Evolutionary conservation across 2,329 filamentous ascomycete genomes (phyloP).

Genomic region (Aspergillus sp.): DNA sequence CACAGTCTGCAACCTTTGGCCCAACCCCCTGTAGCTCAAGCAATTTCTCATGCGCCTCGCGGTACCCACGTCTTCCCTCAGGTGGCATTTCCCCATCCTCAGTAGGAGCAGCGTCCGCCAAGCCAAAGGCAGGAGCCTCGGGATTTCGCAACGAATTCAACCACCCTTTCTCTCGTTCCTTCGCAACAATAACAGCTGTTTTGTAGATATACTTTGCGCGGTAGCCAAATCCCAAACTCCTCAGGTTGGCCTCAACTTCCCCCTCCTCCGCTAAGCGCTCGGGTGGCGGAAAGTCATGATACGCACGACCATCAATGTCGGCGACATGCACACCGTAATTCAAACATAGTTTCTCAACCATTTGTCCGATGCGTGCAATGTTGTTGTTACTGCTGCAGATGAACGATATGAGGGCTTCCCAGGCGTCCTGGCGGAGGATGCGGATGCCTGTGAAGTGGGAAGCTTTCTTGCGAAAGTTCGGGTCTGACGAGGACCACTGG

Average conservation of each 20-base stretch:
- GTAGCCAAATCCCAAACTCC: slow-evolving; percentile 89
- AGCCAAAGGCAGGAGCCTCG: slow-evolving; percentile 62
- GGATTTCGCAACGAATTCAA: slow-evolving; percentile 76
- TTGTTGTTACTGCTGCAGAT: slow-evolving; percentile 99
- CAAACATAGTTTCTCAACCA: slow-evolving; percentile 89
- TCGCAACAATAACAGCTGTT: slow-evolving; percentile 73
- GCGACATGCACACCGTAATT: slow-evolving; percentile 80
- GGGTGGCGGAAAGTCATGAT: slow-evolving; percentile 85
- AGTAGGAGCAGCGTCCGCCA: slow-evolving; percentile 37
- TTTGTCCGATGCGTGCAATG: slow-evolving; percentile 89
- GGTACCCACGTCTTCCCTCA: slow-evolving; percentile 65
- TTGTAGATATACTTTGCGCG: slow-evolving; percentile 87
- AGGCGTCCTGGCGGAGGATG: slow-evolving; percentile 90
- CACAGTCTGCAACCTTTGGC: slow-evolving; percentile 95
- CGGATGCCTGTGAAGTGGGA: slow-evolving; percentile 86
- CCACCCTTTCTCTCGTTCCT: slow-evolving; percentile 70
- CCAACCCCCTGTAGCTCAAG: slow-evolving; percentile 83
- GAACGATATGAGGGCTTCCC: slow-evolving; percentile 91
- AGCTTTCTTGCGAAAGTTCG: slow-evolving; percentile 86
- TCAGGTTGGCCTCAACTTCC: slow-evolving; percentile 75
- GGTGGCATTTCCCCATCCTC: slow-evolving; percentile 44
- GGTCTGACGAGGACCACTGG: slow-evolving; percentile 81
- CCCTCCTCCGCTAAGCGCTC: slow-evolving; percentile 65
- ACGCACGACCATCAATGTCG: slow-evolving; percentile 66
- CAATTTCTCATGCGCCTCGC: slow-evolving; percentile 75